phyloP scores from a whole-genome alignment of 306 rosid genomes.

The Pyrus betulifolia region DNA sequence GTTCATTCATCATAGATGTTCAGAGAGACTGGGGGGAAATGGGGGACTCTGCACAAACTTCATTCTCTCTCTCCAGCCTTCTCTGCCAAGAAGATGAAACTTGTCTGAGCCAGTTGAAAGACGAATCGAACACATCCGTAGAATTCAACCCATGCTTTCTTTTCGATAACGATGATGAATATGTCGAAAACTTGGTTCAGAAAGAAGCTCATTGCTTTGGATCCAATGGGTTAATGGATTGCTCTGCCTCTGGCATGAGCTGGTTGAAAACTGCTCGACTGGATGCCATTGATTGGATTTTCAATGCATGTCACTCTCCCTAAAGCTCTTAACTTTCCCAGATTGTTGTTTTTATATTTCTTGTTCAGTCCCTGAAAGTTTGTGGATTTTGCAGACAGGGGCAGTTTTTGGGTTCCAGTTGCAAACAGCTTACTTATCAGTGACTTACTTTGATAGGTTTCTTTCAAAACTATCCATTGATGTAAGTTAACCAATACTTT shows the following conservation, averaged over 20 bases:
- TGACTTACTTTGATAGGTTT: slow-evolving; percentile 73
- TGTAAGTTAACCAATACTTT: slow-evolving; percentile 54
- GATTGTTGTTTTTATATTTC: background rate
- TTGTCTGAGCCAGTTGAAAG: slow-evolving; percentile 23
- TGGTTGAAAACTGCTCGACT: slow-evolving; percentile 55
- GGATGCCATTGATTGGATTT: slow-evolving; percentile 72
- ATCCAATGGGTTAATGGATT: slow-evolving; percentile 25
- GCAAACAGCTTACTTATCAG: slow-evolving; percentile 63
- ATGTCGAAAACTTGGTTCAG: slow-evolving; percentile 43
- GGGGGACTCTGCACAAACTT: slow-evolving; percentile 32
- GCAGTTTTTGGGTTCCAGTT: slow-evolving; percentile 53
- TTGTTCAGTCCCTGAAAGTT: background rate
- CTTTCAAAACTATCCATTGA: slow-evolving; percentile 57
- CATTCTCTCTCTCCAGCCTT: slow-evolving; percentile 41
- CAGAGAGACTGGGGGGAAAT: slow-evolving; percentile 23
- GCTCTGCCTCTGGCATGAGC: slow-evolving; percentile 6
- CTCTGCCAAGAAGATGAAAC: slow-evolving; percentile 54
- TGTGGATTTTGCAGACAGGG: slow-evolving; percentile 41
- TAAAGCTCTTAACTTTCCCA: background rate
- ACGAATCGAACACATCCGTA: slow-evolving; percentile 9
- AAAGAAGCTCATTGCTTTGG: slow-evolving; percentile 45
- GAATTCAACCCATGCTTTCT: slow-evolving; percentile 20
- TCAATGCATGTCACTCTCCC: slow-evolving; percentile 53
- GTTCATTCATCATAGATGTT: slow-evolving; percentile 12
- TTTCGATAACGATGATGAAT: slow-evolving; percentile 54